Percentiles rank a stretch among this genome's conserved stretches.
These are phyloP conservation scores for Apiospora pterosperma DNA, from an alignment of 2,329 filamentous ascomycete genomes.

Conservation along the genomic window DNA sequence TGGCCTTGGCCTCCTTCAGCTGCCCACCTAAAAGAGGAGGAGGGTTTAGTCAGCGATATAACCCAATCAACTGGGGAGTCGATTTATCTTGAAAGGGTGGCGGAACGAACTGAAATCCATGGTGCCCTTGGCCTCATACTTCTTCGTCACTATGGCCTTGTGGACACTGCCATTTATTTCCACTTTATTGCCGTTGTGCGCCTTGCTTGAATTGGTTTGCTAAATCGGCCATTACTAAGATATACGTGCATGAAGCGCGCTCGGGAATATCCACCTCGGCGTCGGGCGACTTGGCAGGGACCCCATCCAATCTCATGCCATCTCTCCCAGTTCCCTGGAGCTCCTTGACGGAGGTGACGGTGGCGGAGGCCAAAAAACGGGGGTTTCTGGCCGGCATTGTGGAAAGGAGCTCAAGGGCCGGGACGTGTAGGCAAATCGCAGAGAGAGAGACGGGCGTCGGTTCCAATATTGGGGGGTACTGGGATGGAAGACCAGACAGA, in stretches of 20 bases:
- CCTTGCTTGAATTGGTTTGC: not conserved
- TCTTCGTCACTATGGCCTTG: not conserved
- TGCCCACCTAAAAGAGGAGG: not conserved
- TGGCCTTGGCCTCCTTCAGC: not conserved
- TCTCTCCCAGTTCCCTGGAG: not conserved
- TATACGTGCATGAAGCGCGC: not conserved
- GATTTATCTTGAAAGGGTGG: not conserved
- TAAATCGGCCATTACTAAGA: not conserved
- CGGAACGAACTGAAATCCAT: not conserved
- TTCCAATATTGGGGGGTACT: not conserved
- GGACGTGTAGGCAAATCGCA: not conserved
- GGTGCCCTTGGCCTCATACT: not conserved
- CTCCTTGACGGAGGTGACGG: not conserved
- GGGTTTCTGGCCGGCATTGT: not conserved
- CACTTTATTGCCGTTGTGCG: not conserved
- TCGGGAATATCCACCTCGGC: not conserved
- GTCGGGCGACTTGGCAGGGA: not conserved
- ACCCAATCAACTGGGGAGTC: not conserved
- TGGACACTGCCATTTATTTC: not conserved
- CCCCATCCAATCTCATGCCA: not conserved
- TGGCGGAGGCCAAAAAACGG: not conserved
- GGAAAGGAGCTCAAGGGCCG: not conserved
- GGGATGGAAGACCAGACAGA: not conserved
- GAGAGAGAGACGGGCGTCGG: not conserved
- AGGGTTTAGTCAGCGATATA: not conserved